Conservation (phyloP, 1,284 basidiomycete species). For the Pascua guehoae region DNA sequence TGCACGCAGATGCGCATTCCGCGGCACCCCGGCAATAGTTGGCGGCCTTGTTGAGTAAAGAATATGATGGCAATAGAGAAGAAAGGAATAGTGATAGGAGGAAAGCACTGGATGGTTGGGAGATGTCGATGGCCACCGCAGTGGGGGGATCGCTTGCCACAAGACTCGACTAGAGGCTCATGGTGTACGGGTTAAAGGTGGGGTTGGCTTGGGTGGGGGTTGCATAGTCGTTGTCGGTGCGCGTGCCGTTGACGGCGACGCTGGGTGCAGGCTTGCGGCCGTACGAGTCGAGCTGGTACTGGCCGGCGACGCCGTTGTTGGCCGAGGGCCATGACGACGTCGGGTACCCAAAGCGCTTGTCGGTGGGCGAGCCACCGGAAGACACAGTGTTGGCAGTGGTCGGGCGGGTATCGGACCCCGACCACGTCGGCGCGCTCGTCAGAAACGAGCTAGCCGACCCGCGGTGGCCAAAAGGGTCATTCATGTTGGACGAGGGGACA, state of each 20-base stretch:
- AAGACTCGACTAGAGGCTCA: constrained; percentile 9
- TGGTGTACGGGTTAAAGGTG: constrained; percentile 8
- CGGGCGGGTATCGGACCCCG: constrained; percentile 16
- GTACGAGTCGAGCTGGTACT: neutral
- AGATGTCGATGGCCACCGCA: too few relatives aligned
- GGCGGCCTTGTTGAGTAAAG: too few relatives aligned
- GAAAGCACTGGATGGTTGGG: too few relatives aligned
- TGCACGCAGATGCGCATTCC: too few relatives aligned
- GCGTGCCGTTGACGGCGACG: neutral
- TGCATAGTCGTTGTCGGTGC: neutral
- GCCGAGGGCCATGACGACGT: neutral
- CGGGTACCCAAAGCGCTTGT: constrained; percentile 11
- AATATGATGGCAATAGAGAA: too few relatives aligned
- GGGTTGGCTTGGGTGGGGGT: neutral
- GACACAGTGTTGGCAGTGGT: constrained; percentile 19
- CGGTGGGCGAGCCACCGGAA: constrained; percentile 15
- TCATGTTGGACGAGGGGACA: neutral
- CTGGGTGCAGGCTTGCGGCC: neutral
- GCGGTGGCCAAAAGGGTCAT: constrained; percentile 15
- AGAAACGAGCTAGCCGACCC: constrained; percentile 14
- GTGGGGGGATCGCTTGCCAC: neutral
- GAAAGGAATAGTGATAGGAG: too few relatives aligned
- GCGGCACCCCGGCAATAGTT: too few relatives aligned
- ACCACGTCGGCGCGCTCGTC: constrained; percentile 12
- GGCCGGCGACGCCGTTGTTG: neutral